These are phyloP conservation scores for Copromyces sp. DNA, from an alignment of 495 filamentous ascomycete species.

Conservation along the genomic window DNA sequence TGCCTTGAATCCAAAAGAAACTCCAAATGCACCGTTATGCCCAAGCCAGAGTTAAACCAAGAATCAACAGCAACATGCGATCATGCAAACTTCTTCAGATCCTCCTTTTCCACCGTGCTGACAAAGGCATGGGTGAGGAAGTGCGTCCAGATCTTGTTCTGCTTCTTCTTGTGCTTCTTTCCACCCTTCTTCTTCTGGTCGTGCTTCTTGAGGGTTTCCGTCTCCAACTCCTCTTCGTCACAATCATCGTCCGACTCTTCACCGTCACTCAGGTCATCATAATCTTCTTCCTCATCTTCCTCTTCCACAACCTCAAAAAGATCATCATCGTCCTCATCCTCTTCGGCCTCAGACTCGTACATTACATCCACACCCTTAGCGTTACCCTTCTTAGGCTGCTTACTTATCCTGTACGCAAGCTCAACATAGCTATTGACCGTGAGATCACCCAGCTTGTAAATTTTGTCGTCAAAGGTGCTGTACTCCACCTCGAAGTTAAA, in stretches of 20 bases:
- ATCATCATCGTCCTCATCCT: background rate
- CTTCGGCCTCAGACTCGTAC: slow-evolving; percentile 1
- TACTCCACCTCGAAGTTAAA: slow-evolving; percentile 83
- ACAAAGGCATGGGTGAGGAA: slow-evolving; percentile 78
- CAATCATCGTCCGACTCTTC: background rate
- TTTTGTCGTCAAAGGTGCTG: slow-evolving; percentile 60
- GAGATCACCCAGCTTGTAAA: slow-evolving; percentile 70
- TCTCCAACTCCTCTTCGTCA: slow-evolving; percentile 12
- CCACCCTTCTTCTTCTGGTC: slow-evolving; percentile 30
- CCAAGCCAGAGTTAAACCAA: background rate
- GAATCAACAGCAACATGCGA: background rate
- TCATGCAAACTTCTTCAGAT: slow-evolving; percentile 37
- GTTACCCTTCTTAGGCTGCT: slow-evolving; percentile 24
- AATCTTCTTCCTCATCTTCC: background rate
- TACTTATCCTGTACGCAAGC: slow-evolving; percentile 68
- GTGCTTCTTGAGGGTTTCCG: slow-evolving; percentile 25
- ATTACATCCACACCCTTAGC: slow-evolving; percentile 7
- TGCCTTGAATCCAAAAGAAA: background rate
- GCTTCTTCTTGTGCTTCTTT: slow-evolving; percentile 38
- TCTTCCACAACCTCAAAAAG: background rate
- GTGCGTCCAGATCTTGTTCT: slow-evolving; percentile 57
- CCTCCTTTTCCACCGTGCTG: slow-evolving; percentile 51
- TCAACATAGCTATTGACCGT: slow-evolving; percentile 74
- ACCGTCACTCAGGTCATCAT: slow-evolving; percentile 1
- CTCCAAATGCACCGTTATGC: background rate